Evolutionary conservation across 441 rosid genomes (phyloP), one percentile per base, ranked within the genome.

Genomic region (Gossypium trilobum): DNA sequence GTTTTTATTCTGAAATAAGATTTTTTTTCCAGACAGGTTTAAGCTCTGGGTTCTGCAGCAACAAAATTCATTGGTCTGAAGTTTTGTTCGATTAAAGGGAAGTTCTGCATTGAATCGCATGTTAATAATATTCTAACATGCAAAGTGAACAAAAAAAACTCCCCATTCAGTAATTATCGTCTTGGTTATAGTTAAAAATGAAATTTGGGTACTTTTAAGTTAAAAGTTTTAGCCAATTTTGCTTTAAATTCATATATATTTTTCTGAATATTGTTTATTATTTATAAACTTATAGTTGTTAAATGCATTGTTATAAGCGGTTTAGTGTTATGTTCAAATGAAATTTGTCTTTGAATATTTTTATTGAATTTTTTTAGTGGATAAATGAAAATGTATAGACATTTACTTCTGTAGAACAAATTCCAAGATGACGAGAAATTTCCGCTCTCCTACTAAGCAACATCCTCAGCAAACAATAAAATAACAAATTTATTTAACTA

Each of bases 341-440:
- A 20, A 48, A n/a, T 31, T 31, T 31, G 36, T 5, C 36, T 31
- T 31, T 5, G 7, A 5, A 5, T 31, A 0, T 31, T 31, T 29
- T 31, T 31, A 31, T 31, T 31, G 36, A 31, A 48, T 0, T 48
- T 48, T 27, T 13, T 48, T 48, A 48, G 1, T 19, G 10, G 10
- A 19, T 20, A 48, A 48, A 48, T n/a, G 16, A 48, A 48, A 48
- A 48, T 2, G 54, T 19, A 0, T 23, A 55, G 27, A 55, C 22
- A 19, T 19, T 55, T 48, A 48, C 5, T 48, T 11, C 1, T 46
- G 13, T 46, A 22, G 10, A 33, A 2, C 3, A 48, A 46, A 64
- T 5, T 10, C 5, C 19, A 68, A 8, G 72, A 77, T 73, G 73
- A 77, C 76, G 58, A 60, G n/a, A 68, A 67, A 59, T 70, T 25